Evolutionary conservation across 2,329 filamentous ascomycete species (phyloP).

Genomic region (Cladosporium austrohemisphaericum): DNA sequence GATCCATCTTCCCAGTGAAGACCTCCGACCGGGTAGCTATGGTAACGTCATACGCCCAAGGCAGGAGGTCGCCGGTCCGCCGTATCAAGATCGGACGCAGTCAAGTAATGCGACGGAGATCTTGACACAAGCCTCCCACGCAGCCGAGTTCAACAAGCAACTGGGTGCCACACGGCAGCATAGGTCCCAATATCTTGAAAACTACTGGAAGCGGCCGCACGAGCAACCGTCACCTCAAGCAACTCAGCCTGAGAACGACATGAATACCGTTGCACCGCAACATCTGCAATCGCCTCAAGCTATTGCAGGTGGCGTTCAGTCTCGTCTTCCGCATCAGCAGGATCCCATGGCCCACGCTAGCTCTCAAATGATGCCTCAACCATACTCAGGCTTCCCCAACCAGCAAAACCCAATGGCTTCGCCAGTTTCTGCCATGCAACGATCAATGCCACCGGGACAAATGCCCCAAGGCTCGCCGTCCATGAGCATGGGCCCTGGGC

Average conservation of each 20-base stretch:
- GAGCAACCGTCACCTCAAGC: conserved; percentile 61
- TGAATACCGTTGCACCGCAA: conserved; percentile 40
- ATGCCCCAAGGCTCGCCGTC: conserved; percentile 57
- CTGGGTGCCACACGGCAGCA: conserved; percentile 76
- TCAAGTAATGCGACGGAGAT: conserved; percentile 73
- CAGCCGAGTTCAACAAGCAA: conserved; percentile 84
- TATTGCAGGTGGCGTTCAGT: conserved; percentile 52
- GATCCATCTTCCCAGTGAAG: conserved; percentile 77
- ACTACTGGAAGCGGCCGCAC: conserved; percentile 77
- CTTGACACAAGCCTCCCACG: conserved; percentile 78
- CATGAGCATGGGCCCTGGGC: conserved; percentile 38
- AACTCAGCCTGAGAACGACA: conserved; percentile 35
- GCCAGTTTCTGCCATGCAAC: conserved; percentile 66
- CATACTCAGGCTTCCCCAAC: conserved; percentile 69
- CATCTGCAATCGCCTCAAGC: conserved; percentile 45
- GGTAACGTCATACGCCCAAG: conserved; percentile 77
- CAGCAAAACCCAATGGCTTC: conserved; percentile 71
- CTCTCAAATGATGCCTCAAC: conserved; percentile 54
- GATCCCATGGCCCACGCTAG: conserved; percentile 54
- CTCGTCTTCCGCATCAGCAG: conserved; percentile 47
- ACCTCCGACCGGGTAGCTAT: conserved; percentile 77
- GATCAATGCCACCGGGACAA: conserved; percentile 48
- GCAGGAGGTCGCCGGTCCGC: conserved; percentile 81
- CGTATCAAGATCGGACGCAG: conserved; percentile 84
- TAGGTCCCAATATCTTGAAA: conserved; percentile 74